These are phyloP conservation scores for Wickerhamomyces sydowiorum DNA, from an alignment of 805 yeast species.

Conservation along the genomic window DNA sequence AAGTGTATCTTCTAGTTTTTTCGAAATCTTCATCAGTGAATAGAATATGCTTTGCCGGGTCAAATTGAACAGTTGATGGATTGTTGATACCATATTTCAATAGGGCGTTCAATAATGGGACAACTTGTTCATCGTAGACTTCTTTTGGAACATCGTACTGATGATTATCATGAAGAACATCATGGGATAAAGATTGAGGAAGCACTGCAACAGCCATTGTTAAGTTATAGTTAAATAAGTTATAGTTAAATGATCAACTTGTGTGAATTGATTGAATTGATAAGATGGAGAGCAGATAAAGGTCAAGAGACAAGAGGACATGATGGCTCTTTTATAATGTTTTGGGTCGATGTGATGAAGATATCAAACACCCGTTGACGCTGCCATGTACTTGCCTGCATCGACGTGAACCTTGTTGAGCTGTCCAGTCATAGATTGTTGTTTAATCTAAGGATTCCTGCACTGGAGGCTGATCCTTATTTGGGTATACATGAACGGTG, in stretches of 20 bases:
- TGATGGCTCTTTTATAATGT: too few species aligned
- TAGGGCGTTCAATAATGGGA: slow-evolving; percentile 5
- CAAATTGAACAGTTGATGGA: slow-evolving; percentile 25
- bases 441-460: too few species aligned
- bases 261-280: neutral
- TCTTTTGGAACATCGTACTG: slow-evolving; percentile 10
- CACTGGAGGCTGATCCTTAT: too few species aligned
- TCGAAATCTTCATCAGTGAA: slow-evolving; percentile 32
- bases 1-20: slow-evolving; percentile 31
- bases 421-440: too few species aligned
- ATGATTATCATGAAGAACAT: slow-evolving; percentile 16
- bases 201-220: neutral
- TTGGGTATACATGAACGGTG: too few species aligned
- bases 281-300: too few species aligned
- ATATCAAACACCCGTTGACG: too few species aligned
- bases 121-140: slow-evolving; percentile 7
- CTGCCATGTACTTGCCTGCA: too few species aligned
- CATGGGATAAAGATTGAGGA: slow-evolving; percentile 2
- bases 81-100: slow-evolving; percentile 18
- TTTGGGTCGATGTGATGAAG: too few species aligned
- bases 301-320: too few species aligned
- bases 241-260: neutral
- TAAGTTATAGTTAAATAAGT: neutral
- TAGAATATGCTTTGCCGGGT: slow-evolving; percentile 31
- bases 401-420: too few species aligned